phyloP scores from a whole-genome alignment of 352 stramenopile species.

The Phytophthora foliorum region DNA sequence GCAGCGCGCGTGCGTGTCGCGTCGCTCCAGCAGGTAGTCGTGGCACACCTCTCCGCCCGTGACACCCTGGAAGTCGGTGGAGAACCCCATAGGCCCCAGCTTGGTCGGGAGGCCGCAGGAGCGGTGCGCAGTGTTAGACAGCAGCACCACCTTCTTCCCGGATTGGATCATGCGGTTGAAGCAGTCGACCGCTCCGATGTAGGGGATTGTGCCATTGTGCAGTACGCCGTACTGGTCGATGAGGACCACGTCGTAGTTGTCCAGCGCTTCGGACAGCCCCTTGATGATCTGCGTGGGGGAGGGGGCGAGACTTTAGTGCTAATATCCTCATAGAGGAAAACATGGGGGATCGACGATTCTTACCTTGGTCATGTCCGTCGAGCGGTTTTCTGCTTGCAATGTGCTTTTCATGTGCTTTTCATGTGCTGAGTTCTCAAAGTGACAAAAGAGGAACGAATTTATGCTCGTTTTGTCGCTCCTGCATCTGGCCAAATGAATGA shows the following conservation, averaged over 20 bases:
- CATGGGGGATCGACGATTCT: background rate
- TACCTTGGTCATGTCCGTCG: slow-evolving; percentile 29
- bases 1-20: slow-evolving; percentile 38
- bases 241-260: slow-evolving; percentile 91
- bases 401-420: background rate
- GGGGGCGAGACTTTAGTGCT: background rate
- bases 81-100: slow-evolving; percentile 79
- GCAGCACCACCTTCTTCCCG: slow-evolving; percentile 84
- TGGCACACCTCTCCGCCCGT: slow-evolving; percentile 68
- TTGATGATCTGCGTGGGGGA: slow-evolving; percentile 34
- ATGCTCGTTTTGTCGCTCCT: background rate
- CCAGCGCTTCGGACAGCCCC: slow-evolving; percentile 50
- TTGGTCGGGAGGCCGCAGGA: slow-evolving; percentile 52
- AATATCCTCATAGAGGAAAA: background rate
- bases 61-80: slow-evolving; percentile 60
- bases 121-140: slow-evolving; percentile 92
- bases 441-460: background rate
- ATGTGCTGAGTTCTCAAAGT: background rate
- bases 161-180: slow-evolving; percentile 63
- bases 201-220: slow-evolving; percentile 85
- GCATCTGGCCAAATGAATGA: too few relatives aligned
- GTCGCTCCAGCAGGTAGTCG: slow-evolving; percentile 43
- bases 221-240: slow-evolving; percentile 94
- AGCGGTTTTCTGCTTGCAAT: slow-evolving; percentile 11
- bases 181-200: slow-evolving; percentile 71